phyloP scores from a whole-genome alignment of 2,329 filamentous ascomycete species.

The Exophiala sp. region DNA sequence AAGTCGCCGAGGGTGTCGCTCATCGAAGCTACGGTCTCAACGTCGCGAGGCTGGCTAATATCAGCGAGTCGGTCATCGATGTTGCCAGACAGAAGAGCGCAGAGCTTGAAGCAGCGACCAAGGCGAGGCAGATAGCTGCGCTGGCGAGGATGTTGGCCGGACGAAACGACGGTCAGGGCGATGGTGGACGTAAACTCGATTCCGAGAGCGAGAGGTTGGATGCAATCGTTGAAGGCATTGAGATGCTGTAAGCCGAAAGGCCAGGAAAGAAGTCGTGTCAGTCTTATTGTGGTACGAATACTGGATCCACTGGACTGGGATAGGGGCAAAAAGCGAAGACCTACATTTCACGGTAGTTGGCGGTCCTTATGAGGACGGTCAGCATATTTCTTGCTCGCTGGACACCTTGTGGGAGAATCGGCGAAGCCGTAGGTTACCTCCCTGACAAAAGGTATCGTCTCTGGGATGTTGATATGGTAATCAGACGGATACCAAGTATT shows the following conservation, averaged over 20 bases:
- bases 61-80: slow-evolving; percentile 71
- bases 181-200: neutral
- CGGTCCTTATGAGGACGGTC: too few relatives aligned
- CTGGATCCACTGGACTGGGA: too few relatives aligned
- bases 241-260: slow-evolving; percentile 18
- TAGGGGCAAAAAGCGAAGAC: too few relatives aligned
- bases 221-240: slow-evolving; percentile 25
- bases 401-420: too few relatives aligned
- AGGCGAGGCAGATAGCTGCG: slow-evolving; percentile 52
- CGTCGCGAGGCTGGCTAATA: slow-evolving; percentile 76
- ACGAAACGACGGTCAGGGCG: neutral
- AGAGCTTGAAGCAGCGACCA: slow-evolving; percentile 71
- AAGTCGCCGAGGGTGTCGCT: slow-evolving; percentile 82
- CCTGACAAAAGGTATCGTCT: too few relatives aligned
- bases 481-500: too few relatives aligned
- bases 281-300: too few relatives aligned
- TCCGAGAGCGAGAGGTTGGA: slow-evolving; percentile 10
- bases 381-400: too few relatives aligned
- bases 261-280: neutral
- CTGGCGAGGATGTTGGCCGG: slow-evolving; percentile 17
- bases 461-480: too few relatives aligned
- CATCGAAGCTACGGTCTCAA: slow-evolving; percentile 93
- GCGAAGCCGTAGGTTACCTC: too few relatives aligned
- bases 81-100: slow-evolving; percentile 71
- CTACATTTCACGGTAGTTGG: too few relatives aligned